Percentiles rank a stretch among this genome's conserved stretches.
phyloP scores from a whole-genome alignment of 495 filamentous ascomycete genomes.

The Penicillium arizonense region DNA sequence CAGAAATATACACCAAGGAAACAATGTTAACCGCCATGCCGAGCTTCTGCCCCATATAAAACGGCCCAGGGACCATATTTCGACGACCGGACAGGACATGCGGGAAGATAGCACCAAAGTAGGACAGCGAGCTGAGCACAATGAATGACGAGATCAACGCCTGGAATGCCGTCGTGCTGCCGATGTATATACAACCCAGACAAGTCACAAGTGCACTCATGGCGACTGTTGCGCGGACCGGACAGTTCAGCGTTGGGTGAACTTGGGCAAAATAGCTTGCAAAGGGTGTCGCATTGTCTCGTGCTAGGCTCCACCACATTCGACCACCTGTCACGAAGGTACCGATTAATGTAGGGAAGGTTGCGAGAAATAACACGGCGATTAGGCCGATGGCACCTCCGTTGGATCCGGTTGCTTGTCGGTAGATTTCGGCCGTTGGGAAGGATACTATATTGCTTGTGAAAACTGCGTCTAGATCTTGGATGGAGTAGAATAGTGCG shows the following conservation, averaged over 20 bases:
- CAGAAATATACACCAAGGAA: conserved; percentile 58
- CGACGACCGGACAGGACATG: conserved; percentile 61
- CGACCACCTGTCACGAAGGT: conserved; percentile 67
- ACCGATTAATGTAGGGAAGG: conserved; percentile 58
- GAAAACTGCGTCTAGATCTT: conserved; percentile 57
- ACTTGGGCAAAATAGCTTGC: conserved; percentile 33
- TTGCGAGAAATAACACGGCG: conserved; percentile 48
- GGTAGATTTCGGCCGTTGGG: conserved; percentile 71
- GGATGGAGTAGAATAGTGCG: conserved; percentile 61
- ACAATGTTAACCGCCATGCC: conserved; percentile 56
- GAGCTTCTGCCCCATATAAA: conserved; percentile 58
- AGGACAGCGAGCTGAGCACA: conserved; percentile 69
- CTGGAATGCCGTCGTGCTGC: conserved; percentile 65
- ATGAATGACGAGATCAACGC: conserved; percentile 73
- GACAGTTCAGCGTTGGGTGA: conserved; percentile 48
- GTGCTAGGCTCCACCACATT: conserved; percentile 73
- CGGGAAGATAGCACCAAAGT: conserved; percentile 67
- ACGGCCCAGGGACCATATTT: conserved; percentile 66
- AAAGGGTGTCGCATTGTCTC: conserved; percentile 57
- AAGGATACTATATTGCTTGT: conserved; percentile 53
- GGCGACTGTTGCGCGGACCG: conserved; percentile 58
- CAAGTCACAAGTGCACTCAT: conserved; percentile 59
- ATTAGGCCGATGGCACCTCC: conserved; percentile 63
- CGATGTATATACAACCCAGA: conserved; percentile 69
- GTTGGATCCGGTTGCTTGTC: conserved; percentile 62